Conservation (phyloP, 148 eudicot genomes). For the Silene conica region DNA sequence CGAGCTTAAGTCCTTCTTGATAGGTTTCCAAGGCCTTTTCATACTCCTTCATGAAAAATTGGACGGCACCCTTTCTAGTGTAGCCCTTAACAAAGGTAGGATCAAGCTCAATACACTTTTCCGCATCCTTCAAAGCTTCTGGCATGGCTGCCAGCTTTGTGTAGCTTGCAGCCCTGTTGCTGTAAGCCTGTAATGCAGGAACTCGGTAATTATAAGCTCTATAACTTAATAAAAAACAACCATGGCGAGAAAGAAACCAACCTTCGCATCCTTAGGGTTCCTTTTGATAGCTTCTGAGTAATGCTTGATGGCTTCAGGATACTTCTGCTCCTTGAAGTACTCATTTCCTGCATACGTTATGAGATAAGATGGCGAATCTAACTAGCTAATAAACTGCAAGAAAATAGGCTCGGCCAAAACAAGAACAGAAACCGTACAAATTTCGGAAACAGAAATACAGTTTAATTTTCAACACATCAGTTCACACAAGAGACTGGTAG, state of each 20-base stretch:
- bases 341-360: conserved; percentile 54
- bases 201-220: not conserved
- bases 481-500: no score
- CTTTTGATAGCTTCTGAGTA: conserved; percentile 83
- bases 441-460: not conserved
- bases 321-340: conserved; percentile 75
- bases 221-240: not conserved
- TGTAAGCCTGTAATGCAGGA: conserved; percentile 50
- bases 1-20: conserved; percentile 81
- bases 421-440: not conserved
- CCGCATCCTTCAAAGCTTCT: conserved; percentile 93
- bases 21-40: conserved; percentile 94
- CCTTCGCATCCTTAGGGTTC: conserved; percentile 82
- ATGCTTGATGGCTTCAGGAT: conserved; percentile 87
- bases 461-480: not conserved
- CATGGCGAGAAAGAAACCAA: conserved; percentile 2
- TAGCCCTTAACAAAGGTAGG: conserved; percentile 88
- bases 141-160: conserved; percentile 92
- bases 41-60: conserved; percentile 93
- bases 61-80: conserved; percentile 84
- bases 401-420: not conserved
- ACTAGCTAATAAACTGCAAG: not conserved
- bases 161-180: conserved; percentile 94
- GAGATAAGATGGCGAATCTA: not conserved
- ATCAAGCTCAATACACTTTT: conserved; percentile 96